Conservation (phyloP, 169 alveolate genomes). For the Toxoplasma gondii region DNA sequence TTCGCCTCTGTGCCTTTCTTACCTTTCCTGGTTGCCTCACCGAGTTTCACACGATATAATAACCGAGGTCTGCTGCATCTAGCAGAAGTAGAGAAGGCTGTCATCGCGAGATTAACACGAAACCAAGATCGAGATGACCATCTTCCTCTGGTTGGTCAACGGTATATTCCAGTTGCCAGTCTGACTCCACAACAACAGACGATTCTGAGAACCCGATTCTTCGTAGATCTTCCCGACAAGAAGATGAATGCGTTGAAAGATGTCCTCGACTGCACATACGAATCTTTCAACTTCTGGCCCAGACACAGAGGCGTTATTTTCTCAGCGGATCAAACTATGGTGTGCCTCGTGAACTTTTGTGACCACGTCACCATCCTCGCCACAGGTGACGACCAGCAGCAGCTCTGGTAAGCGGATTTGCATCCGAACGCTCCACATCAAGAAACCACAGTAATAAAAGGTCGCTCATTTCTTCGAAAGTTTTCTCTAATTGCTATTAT, state of each 20-base stretch:
- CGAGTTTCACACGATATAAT: slow-evolving; percentile 26
- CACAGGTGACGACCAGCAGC: slow-evolving; percentile 32
- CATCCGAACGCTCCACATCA: background rate
- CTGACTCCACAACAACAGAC: slow-evolving; percentile 13
- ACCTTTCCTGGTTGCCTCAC: slow-evolving; percentile 11
- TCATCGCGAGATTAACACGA: background rate
- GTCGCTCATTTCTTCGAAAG: background rate
- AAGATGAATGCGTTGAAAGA: background rate
- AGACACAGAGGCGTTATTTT: slow-evolving; percentile 30
- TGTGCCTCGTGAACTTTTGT: slow-evolving; percentile 18
- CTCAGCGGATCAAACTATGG: slow-evolving; percentile 36
- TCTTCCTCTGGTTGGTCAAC: background rate
- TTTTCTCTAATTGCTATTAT: too few species aligned
- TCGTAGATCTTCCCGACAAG: slow-evolving; percentile 24
- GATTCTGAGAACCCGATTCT: background rate
- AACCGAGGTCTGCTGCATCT: slow-evolving; percentile 33
- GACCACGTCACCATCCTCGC: slow-evolving; percentile 47
- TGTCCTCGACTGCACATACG: slow-evolving; percentile 29
- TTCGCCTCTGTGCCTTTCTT: slow-evolving; percentile 38
- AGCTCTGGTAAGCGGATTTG: slow-evolving; percentile 13
- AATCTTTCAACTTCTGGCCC: slow-evolving; percentile 41
- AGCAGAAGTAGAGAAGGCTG: slow-evolving; percentile 16
- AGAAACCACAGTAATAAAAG: background rate
- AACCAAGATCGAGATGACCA: slow-evolving; percentile 2
- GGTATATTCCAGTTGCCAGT: slow-evolving; percentile 6